A percentile compares a stretch with the other conserved stretches of the same genome.
These are phyloP conservation scores for Rauvolfia tetraphylla DNA, from an alignment of 257 asterid genomes.

Conservation along the genomic window DNA sequence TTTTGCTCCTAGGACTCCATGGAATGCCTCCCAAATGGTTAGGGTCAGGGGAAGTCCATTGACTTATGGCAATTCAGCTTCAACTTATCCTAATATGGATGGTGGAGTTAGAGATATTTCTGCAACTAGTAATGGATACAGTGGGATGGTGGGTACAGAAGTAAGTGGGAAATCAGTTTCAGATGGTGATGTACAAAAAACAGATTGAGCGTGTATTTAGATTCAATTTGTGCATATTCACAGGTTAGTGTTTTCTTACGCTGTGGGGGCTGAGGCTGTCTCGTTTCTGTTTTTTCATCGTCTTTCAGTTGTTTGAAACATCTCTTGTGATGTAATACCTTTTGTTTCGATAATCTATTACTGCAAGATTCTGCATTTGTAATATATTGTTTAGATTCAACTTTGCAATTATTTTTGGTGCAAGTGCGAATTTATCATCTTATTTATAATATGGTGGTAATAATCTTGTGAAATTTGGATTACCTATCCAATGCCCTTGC, in stretches of 20 bases:
- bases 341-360: slow-evolving; percentile 35
- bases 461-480: not conserved
- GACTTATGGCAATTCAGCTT: slow-evolving; percentile 42
- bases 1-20: slow-evolving; percentile 45
- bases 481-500: not conserved
- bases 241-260: slow-evolving; percentile 41
- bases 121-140: slow-evolving; percentile 38
- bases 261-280: slow-evolving; percentile 34
- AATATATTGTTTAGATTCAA: slow-evolving; percentile 28
- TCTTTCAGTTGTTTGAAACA: slow-evolving; percentile 35
- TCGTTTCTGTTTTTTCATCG: slow-evolving; percentile 19
- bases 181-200: slow-evolving; percentile 38
- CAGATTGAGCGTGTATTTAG: slow-evolving; percentile 33
- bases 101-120: slow-evolving; percentile 44
- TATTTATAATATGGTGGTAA: not conserved
- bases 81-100: slow-evolving; percentile 50
- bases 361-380: slow-evolving; percentile 41
- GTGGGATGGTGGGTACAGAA: slow-evolving; percentile 26
- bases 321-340: slow-evolving; percentile 36
- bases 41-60: slow-evolving; percentile 45
- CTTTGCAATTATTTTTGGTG: not conserved
- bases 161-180: slow-evolving; percentile 28
- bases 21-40: slow-evolving; percentile 41
- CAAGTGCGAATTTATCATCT: not conserved
- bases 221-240: slow-evolving; percentile 45